Conservation (phyloP, 805 yeast species). For the Saturnispora ahearnii region DNA sequence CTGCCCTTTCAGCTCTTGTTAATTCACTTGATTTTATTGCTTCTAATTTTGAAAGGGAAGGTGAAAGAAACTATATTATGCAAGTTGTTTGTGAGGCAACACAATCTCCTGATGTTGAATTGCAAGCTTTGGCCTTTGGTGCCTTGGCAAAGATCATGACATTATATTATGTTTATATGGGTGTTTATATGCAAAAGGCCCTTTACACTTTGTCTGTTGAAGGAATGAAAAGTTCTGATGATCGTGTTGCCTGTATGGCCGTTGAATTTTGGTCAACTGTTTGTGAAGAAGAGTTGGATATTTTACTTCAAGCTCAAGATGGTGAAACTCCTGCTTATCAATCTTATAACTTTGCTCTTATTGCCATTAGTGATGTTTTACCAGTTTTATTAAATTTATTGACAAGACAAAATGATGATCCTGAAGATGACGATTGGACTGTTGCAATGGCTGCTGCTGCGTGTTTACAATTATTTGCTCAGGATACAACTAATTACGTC, state of each 20-base stretch:
- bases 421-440: conserved; percentile 95
- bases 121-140: conserved; percentile 93
- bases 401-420: conserved; percentile 85
- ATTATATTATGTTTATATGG: conserved; percentile 81
- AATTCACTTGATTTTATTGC: conserved; percentile 86
- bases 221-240: conserved; percentile 82
- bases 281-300: conserved; percentile 93
- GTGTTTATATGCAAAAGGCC: conserved; percentile 95
- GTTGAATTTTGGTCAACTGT: conserved; percentile 99
- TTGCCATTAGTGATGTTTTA: conserved; percentile 75
- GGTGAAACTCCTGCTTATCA: conserved; percentile 39
- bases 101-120: conserved; percentile 71
- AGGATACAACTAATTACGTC: conserved; percentile 76
- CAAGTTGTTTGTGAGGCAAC: conserved; percentile 98
- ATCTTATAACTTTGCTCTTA: conserved; percentile 73
- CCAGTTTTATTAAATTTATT: conserved; percentile 77
- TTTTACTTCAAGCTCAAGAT: conserved; percentile 59
- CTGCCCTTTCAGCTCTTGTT: conserved; percentile 87
- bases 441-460: conserved; percentile 99
- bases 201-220: conserved; percentile 78
- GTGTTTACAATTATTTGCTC: conserved; percentile 89
- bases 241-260: conserved; percentile 93
- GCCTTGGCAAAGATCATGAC: conserved; percentile 90
- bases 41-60: conserved; percentile 81
- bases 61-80: conserved; percentile 95